Evolutionary conservation across 2,329 filamentous ascomycete genomes (phyloP).

Genomic region (Fusarium setosum): DNA sequence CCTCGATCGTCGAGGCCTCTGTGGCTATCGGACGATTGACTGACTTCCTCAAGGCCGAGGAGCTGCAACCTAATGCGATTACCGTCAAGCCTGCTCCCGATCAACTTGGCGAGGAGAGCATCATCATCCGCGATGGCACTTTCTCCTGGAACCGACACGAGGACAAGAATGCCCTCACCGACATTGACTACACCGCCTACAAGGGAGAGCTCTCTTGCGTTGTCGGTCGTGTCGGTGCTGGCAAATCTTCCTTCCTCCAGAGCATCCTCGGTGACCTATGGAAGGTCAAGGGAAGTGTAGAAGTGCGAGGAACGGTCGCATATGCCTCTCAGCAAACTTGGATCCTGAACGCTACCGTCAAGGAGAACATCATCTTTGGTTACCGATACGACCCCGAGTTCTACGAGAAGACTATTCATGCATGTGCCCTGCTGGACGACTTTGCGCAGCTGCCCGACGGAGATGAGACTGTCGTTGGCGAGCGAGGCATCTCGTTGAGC

Average conservation of each 20-base stretch:
- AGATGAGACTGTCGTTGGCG: conserved; percentile 95
- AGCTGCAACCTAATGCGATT: conserved; percentile 89
- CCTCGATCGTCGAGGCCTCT: conserved; percentile 93
- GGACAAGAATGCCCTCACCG: conserved; percentile 75
- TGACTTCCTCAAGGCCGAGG: conserved; percentile 86
- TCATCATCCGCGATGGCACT: conserved; percentile 83
- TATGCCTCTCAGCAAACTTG: conserved; percentile 95
- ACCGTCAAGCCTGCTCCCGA: conserved; percentile 74
- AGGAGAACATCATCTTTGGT: conserved; percentile 97
- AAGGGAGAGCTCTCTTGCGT: conserved; percentile 95
- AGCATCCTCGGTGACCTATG: conserved; percentile 90
- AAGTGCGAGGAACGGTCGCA: conserved; percentile 83
- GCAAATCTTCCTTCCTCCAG: conserved; percentile 93
- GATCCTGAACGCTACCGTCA: conserved; percentile 98
- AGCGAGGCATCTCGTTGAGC: conserved; percentile 94
- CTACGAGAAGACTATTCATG: conserved; percentile 91
- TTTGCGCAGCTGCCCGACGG: conserved; percentile 94
- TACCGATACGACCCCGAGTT: conserved; percentile 94
- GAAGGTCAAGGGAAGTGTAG: conserved; percentile 87
- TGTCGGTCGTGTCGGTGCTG: conserved; percentile 92
- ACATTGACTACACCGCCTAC: conserved; percentile 88
- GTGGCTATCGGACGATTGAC: conserved; percentile 91
- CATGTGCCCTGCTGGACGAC: conserved; percentile 91
- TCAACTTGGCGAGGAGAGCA: conserved; percentile 84
- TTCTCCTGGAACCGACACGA: conserved; percentile 96